A percentile compares a stretch with the other conserved stretches of the same genome.
Conservation (phyloP, 108 stramenopile species). For the Skeletonema grethae region DNA sequence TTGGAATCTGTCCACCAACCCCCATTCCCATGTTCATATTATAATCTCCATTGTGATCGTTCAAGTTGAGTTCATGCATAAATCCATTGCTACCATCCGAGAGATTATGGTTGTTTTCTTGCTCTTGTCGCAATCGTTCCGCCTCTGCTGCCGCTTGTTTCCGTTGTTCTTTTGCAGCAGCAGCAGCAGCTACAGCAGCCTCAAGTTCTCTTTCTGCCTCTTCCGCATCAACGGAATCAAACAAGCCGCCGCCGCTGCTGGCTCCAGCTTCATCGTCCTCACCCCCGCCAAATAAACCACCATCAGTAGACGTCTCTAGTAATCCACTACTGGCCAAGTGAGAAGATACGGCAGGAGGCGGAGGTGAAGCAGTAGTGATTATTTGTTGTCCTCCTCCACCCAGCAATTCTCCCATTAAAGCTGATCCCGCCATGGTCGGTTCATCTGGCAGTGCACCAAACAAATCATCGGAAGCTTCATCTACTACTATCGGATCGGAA, state of each 20-base stretch:
- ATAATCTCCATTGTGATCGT: slow-evolving; percentile 12
- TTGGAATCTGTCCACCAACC: slow-evolving; percentile 27
- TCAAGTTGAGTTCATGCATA: slow-evolving; percentile 35
- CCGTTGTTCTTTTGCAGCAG: slow-evolving; percentile 11
- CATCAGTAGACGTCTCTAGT: slow-evolving; percentile 14
- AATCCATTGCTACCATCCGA: slow-evolving; percentile 9
- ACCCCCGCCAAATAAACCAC: not conserved
- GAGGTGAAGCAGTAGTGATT: not conserved
- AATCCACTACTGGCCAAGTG: slow-evolving; percentile 27
- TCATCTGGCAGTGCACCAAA: slow-evolving; percentile 33
- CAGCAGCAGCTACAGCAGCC: slow-evolving; percentile 21
- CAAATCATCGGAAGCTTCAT: slow-evolving; percentile 35
- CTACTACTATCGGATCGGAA: slow-evolving; percentile 2
- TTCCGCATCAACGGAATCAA: slow-evolving; percentile 63
- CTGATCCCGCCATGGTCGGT: not conserved
- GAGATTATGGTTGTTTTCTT: slow-evolving; percentile 1
- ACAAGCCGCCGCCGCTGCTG: slow-evolving; percentile 47
- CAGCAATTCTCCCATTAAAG: slow-evolving; percentile 12
- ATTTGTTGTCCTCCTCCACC: slow-evolving; percentile 5
- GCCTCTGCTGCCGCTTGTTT: slow-evolving; percentile 22
- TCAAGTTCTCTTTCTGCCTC: slow-evolving; percentile 33
- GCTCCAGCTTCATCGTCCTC: slow-evolving; percentile 47
- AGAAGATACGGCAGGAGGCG: not conserved
- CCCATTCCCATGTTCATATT: slow-evolving; percentile 36
- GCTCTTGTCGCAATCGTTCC: slow-evolving; percentile 12